These are phyloP conservation scores for Solanum rostratum DNA, from an alignment of 257 asterid genomes.

Conservation along the genomic window DNA sequence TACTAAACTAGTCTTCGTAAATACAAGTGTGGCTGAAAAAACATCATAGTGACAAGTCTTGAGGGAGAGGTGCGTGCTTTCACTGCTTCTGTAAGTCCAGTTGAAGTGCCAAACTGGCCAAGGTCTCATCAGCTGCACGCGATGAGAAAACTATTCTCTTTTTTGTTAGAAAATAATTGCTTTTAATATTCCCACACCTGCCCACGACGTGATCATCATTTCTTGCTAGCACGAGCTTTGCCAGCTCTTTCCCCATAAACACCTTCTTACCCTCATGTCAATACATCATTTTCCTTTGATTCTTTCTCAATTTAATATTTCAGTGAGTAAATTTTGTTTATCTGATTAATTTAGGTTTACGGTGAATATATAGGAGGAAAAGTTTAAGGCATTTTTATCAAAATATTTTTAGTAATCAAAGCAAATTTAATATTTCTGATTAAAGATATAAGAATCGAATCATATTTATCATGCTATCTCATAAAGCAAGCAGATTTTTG, in stretches of 20 bases:
- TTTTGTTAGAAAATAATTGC: neutral
- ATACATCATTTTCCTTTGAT: neutral
- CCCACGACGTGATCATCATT: slow-evolving; percentile 38
- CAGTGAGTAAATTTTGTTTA: neutral
- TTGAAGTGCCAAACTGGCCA: no score
- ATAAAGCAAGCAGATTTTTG: neutral
- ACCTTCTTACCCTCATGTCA: neutral
- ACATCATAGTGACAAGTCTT: no score
- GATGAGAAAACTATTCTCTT: no score
- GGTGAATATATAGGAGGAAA: no score
- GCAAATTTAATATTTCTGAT: no score
- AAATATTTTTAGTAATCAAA: neutral
- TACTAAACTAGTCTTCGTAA: no score
- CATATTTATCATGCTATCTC: neutral
- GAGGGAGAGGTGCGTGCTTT: no score
- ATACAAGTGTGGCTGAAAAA: no score
- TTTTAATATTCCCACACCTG: neutral
- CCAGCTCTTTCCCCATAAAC: slow-evolving; percentile 8
- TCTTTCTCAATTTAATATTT: neutral
- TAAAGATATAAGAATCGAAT: no score
- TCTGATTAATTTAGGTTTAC: neutral
- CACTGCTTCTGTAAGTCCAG: no score
- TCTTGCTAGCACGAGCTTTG: slow-evolving; percentile 29
- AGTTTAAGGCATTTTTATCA: neutral
- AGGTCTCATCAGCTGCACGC: no score